These are phyloP conservation scores for Fusarium pseudoanthophilum DNA, from an alignment of 2,329 filamentous ascomycete genomes.

Conservation along the genomic window DNA sequence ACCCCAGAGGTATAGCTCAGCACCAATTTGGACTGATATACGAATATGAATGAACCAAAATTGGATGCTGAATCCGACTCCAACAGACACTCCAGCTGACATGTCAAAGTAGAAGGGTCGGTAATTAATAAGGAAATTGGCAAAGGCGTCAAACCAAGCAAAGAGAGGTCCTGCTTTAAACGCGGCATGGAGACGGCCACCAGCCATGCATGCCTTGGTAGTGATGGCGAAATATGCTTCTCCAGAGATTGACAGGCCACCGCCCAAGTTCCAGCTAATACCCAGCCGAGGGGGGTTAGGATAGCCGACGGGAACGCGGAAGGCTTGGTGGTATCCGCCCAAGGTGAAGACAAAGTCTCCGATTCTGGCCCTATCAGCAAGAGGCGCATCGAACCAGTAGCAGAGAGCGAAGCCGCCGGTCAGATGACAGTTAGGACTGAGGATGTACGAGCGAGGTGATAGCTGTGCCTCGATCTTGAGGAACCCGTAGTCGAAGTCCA, in stretches of 20 bases:
- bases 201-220: conserved; percentile 56
- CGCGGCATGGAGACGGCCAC: conserved; percentile 48
- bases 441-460: conserved; percentile 53
- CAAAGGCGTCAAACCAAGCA: conserved; percentile 54
- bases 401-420: conserved; percentile 56
- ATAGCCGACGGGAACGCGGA: conserved; percentile 48
- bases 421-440: conserved; percentile 53
- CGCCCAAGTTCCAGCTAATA: conserved; percentile 51
- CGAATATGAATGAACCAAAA: conserved; percentile 1
- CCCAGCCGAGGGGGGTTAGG: conserved; percentile 52
- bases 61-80: not conserved
- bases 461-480: conserved; percentile 54
- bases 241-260: conserved; percentile 49
- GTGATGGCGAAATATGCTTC: conserved; percentile 60
- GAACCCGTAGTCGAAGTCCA: conserved; percentile 51
- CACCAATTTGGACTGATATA: not conserved
- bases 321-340: conserved; percentile 58
- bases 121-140: conserved; percentile 52
- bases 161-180: conserved; percentile 48
- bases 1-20: not conserved
- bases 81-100: not conserved
- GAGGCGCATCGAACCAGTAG: conserved; percentile 50
- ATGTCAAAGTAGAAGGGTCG: conserved; percentile 2
- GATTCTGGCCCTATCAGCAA: conserved; percentile 24
- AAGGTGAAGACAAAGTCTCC: conserved; percentile 59